These are phyloP conservation scores for Tulasnella sp. DNA, from an alignment of 768 basidiomycete species.

Conservation along the genomic window DNA sequence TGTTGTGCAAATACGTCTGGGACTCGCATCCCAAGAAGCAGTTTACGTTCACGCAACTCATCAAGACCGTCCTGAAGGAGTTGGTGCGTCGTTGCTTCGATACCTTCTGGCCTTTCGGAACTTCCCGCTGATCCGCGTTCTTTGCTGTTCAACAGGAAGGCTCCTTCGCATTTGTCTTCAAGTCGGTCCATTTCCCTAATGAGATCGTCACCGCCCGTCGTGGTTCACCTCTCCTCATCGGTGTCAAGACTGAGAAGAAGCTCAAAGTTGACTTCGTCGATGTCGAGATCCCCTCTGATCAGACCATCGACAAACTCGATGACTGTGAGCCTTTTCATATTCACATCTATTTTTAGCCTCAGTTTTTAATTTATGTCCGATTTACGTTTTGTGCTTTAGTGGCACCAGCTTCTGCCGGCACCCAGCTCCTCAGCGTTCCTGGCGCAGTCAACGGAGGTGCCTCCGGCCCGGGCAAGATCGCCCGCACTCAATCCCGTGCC, in stretches of 20 bases:
- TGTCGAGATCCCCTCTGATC: slow-evolving; percentile 82
- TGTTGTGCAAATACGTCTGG: slow-evolving; percentile 91
- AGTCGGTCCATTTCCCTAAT: slow-evolving; percentile 89
- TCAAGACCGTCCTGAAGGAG: slow-evolving; percentile 95
- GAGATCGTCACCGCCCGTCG: slow-evolving; percentile 93
- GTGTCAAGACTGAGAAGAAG: slow-evolving; percentile 99
- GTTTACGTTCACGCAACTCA: slow-evolving; percentile 75
- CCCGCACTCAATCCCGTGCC: slow-evolving; percentile 90
- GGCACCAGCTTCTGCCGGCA: slow-evolving; percentile 30
- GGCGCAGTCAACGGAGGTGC: slow-evolving; percentile 25
- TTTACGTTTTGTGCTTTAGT: no score
- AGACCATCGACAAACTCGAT: slow-evolving; percentile 37
- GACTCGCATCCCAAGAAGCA: slow-evolving; percentile 84
- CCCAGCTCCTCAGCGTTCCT: slow-evolving; percentile 37
- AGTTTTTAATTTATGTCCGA: not conserved
- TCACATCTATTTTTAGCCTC: not conserved
- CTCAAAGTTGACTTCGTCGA: slow-evolving; percentile 99
- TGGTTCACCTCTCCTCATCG: slow-evolving; percentile 90
- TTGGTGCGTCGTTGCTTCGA: slow-evolving; percentile 34
- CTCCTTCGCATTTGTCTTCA: slow-evolving; percentile 99
- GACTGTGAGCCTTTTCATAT: slow-evolving; percentile 30
- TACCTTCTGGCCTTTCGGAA: no score
- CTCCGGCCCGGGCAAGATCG: slow-evolving; percentile 56
- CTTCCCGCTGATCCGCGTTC: no score
- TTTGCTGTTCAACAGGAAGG: slow-evolving; percentile 63